Percentiles rank a stretch among this genome's conserved stretches.
Evolutionary conservation across 805 yeast genomes (phyloP).

Genomic region (Blastobotrys chiropterorum): DNA sequence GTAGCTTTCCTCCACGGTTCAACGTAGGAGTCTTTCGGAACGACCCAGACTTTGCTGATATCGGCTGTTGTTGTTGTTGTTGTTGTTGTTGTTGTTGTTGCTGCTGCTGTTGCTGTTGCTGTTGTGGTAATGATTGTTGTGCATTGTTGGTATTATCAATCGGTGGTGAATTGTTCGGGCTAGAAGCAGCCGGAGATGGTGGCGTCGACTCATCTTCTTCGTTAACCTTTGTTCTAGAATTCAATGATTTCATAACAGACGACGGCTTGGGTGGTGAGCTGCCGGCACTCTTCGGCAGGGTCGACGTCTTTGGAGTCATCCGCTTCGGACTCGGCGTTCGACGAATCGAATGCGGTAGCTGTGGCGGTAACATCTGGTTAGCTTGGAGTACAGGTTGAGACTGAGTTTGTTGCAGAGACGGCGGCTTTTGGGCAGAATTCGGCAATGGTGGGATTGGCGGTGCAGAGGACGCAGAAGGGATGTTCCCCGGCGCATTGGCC

Average conservation of each 20-base stretch:
- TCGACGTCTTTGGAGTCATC: conserved; percentile 7
- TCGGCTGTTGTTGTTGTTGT: conserved; percentile 26
- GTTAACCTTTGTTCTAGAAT: background rate
- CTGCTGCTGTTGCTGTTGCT: conserved; percentile 27
- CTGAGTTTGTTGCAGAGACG: conserved; percentile 13
- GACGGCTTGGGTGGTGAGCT: conserved; percentile 2
- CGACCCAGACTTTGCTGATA: conserved; percentile 6
- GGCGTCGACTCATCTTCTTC: background rate
- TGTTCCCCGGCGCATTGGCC: background rate
- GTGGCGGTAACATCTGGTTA: conserved; percentile 19
- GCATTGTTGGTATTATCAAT: background rate
- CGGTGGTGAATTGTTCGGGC: conserved; percentile 34
- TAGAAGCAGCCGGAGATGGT: conserved; percentile 18
- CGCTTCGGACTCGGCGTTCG: conserved; percentile 21
- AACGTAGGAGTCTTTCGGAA: conserved; percentile 3
- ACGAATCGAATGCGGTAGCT: conserved; percentile 17
- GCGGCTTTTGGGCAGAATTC: conserved; percentile 3
- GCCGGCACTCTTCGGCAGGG: conserved; percentile 18
- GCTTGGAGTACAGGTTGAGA: background rate
- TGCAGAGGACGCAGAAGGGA: conserved; percentile 3
- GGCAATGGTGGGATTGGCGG: conserved; percentile 1
- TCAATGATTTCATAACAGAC: background rate
- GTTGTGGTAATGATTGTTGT: conserved; percentile 23
- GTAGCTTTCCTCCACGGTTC: conserved; percentile 6
- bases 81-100: conserved; percentile 21